A percentile compares a stretch with the other conserved stretches of the same genome.
phyloP scores from a whole-genome alignment of 164 flowering plant species.

The Tetrastigma voinierianum region DNA sequence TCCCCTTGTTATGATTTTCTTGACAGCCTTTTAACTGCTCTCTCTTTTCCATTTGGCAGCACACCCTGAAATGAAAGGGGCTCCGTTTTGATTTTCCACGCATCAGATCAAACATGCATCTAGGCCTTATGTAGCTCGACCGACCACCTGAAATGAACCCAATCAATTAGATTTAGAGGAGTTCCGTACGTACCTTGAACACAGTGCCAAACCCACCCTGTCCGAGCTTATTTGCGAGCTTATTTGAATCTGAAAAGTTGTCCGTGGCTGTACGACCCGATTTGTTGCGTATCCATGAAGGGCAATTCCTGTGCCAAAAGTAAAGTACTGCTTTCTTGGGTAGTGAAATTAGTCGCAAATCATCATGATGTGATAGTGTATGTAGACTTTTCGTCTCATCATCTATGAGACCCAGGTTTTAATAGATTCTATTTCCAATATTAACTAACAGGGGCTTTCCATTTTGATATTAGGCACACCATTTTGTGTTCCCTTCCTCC shows the following conservation, averaged over 20 bases:
- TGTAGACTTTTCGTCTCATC: conserved; percentile 5
- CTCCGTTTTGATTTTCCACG: too few relatives aligned
- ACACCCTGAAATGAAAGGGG: conserved; percentile 19
- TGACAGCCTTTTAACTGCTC: conserved; percentile 31
- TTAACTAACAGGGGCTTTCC: too few relatives aligned
- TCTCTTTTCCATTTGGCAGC: conserved; percentile 13
- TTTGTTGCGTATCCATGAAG: conserved; percentile 16
- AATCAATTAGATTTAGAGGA: too few relatives aligned
- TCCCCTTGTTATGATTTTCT: conserved; percentile 20
- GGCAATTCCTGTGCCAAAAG: conserved; percentile 9
- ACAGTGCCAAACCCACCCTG: conserved; percentile 31
- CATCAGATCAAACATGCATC: too few relatives aligned
- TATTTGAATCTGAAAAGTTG: conserved; percentile 25
- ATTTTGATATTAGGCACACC: conserved; percentile 6
- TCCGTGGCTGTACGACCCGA: conserved; percentile 23
- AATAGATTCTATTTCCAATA: too few relatives aligned
- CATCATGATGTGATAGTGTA: background rate
- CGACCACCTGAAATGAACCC: too few relatives aligned
- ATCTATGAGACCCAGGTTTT: background rate
- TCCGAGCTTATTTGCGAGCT: too few relatives aligned
- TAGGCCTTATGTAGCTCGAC: too few relatives aligned
- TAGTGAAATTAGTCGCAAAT: background rate
- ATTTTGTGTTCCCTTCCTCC: background rate
- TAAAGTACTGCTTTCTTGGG: background rate
- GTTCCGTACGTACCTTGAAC: too few relatives aligned